phyloP scores from a whole-genome alignment of 148 eudicot genomes.

The Chenopodium berlandieri region DNA sequence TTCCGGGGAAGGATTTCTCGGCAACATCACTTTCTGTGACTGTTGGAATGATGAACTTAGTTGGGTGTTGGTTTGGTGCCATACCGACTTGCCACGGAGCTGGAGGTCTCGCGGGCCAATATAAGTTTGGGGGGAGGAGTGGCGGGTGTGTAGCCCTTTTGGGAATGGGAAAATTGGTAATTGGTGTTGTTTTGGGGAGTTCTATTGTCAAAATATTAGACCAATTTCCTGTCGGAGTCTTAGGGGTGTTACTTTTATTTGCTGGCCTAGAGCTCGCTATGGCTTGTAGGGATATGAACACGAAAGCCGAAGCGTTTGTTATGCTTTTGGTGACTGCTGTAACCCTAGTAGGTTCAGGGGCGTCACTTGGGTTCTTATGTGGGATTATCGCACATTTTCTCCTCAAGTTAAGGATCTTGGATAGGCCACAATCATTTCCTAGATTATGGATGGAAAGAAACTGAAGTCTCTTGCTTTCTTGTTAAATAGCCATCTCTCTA shows the following conservation, averaged over 20 bases:
- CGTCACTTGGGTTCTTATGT: conserved; percentile 63
- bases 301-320: conserved; percentile 65
- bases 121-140: conserved; percentile 88
- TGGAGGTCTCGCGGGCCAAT: conserved; percentile 95
- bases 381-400: conserved; percentile 66
- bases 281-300: conserved; percentile 74
- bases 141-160: conserved; percentile 81
- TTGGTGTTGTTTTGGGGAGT: conserved; percentile 69
- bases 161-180: conserved; percentile 54
- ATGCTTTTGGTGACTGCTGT: conserved; percentile 70
- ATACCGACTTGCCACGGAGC: conserved; percentile 94
- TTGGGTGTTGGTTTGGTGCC: conserved; percentile 95
- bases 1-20: conserved; percentile 56
- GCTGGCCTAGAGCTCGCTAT: conserved; percentile 87
- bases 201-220: conserved; percentile 62
- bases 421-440: conserved; percentile 33
- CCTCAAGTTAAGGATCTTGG: conserved; percentile 49
- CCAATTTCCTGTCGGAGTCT: conserved; percentile 72
- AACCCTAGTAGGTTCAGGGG: conserved; percentile 70
- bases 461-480: background rate
- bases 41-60: conserved; percentile 78
- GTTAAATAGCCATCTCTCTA: background rate
- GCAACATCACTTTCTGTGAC: conserved; percentile 68
- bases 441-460: conserved; percentile 34
- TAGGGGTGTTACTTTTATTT: conserved; percentile 74